phyloP scores from a whole-genome alignment of 768 basidiomycete species.

The Leucocoprinus sp. region DNA sequence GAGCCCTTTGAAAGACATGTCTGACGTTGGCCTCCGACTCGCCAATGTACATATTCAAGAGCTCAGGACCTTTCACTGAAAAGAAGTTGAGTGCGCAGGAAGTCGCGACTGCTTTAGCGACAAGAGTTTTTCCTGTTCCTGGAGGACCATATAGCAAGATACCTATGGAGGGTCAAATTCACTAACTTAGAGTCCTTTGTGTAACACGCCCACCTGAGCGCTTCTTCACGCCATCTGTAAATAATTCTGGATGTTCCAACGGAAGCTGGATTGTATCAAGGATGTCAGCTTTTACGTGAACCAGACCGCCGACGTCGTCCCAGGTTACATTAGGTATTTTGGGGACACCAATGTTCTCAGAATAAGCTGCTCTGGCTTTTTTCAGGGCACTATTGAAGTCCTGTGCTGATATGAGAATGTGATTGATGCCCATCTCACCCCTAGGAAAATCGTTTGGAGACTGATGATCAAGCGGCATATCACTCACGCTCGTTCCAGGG shows the following conservation, averaged over 20 bases:
- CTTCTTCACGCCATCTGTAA: conserved; percentile 88
- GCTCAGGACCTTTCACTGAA: conserved; percentile 93
- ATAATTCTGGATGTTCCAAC: conserved; percentile 82
- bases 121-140: conserved; percentile 90
- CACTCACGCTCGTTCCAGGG: conserved; percentile 47
- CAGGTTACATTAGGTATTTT: conserved; percentile 93
- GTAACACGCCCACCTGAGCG: conserved; percentile 82
- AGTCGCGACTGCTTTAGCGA: conserved; percentile 95
- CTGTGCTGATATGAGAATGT: conserved; percentile 37
- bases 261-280: conserved; percentile 94
- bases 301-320: conserved; percentile 96
- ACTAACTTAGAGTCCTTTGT: no score
- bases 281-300: conserved; percentile 83
- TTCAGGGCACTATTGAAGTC: conserved; percentile 72
- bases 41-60: conserved; percentile 98
- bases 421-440: conserved; percentile 22
- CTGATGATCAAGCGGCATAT: conserved; percentile 2
- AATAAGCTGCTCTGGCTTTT: conserved; percentile 69
- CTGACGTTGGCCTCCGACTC: conserved; percentile 98
- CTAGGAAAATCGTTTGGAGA: conserved; percentile 14
- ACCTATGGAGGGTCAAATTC: conserved; percentile 41
- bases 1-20: conserved; percentile 80
- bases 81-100: conserved; percentile 94
- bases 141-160: conserved; percentile 92
- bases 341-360: conserved; percentile 93